These are phyloP conservation scores for Curvularia spicifera DNA, from an alignment of 2,329 filamentous ascomycete genomes.

Conservation along the genomic window DNA sequence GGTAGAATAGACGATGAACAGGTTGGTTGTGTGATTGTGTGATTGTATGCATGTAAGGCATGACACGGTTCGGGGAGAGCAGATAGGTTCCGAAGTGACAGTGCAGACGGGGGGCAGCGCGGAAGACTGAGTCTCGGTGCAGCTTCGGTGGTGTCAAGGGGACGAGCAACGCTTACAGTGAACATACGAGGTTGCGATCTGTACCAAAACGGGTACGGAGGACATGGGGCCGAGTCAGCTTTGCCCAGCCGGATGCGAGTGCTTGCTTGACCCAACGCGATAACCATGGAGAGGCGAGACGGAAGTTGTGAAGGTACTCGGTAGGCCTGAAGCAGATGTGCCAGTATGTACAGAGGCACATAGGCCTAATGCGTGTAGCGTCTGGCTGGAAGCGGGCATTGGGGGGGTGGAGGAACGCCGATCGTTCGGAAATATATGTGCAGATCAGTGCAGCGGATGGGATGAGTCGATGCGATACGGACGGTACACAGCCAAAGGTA, in stretches of 20 bases:
- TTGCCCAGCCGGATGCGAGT: neutral
- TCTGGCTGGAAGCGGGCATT: neutral
- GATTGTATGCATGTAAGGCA: neutral
- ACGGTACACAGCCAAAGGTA: neutral
- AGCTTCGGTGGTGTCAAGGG: neutral
- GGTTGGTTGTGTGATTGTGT: neutral
- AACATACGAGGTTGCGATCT: neutral
- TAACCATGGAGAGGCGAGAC: neutral
- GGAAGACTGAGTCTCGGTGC: neutral
- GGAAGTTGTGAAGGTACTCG: neutral
- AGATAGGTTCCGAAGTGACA: neutral
- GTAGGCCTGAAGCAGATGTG: neutral
- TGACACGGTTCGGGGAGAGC: neutral
- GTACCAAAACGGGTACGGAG: neutral
- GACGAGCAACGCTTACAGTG: neutral
- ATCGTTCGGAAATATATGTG: constrained; percentile 8
- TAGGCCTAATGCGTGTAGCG: too few species aligned
- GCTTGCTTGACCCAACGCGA: neutral
- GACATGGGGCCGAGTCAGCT: neutral
- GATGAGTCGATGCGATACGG: neutral
- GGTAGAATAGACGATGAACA: neutral
- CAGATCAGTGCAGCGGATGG: constrained; percentile 6
- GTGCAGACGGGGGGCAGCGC: neutral
- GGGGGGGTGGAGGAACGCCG: neutral
- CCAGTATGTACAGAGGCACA: neutral